phyloP scores from a whole-genome alignment of 345 rosid genomes.

The Brassica incana region DNA sequence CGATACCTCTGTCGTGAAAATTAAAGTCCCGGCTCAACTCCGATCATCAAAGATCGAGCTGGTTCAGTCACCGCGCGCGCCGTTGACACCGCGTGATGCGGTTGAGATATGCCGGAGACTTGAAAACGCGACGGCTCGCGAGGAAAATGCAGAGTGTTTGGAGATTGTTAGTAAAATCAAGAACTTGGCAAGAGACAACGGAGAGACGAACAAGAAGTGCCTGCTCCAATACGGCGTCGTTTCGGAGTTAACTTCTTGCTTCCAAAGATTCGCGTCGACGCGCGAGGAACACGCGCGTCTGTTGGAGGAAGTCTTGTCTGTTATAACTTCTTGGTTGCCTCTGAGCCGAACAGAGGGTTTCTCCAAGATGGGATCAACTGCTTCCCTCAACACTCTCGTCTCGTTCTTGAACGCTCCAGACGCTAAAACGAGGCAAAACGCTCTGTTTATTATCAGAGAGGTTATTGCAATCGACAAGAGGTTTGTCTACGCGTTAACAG shows the following conservation, averaged over 20 bases:
- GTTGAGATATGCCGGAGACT: conserved; percentile 26
- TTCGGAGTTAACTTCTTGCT: conserved; percentile 46
- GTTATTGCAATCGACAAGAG: conserved; percentile 46
- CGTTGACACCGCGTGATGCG: conserved; percentile 37
- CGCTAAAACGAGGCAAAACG: conserved; percentile 60
- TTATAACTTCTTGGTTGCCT: conserved; percentile 45
- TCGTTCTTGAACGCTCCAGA: conserved; percentile 49
- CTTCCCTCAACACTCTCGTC: conserved; percentile 51
- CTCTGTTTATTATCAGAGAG: conserved; percentile 50
- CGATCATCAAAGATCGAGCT: conserved; percentile 68
- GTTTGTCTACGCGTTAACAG: conserved; percentile 37
- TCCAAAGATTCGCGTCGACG: conserved; percentile 44
- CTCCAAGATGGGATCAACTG: conserved; percentile 42
- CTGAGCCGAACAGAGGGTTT: conserved; percentile 54
- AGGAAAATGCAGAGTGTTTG: not conserved
- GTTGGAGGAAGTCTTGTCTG: conserved; percentile 60
- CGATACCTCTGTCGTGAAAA: conserved; percentile 42
- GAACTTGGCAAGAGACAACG: conserved; percentile 46
- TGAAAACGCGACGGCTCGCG: conserved; percentile 24
- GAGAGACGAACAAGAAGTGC: conserved; percentile 62
- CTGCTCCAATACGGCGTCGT: conserved; percentile 46
- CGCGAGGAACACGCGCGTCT: conserved; percentile 37
- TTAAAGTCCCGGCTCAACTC: conserved; percentile 49
- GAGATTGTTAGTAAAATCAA: conserved; percentile 50
- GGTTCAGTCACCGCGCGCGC: conserved; percentile 69